phyloP scores from a whole-genome alignment of 2,329 filamentous ascomycete species.

The Verticillium klebahnii region DNA sequence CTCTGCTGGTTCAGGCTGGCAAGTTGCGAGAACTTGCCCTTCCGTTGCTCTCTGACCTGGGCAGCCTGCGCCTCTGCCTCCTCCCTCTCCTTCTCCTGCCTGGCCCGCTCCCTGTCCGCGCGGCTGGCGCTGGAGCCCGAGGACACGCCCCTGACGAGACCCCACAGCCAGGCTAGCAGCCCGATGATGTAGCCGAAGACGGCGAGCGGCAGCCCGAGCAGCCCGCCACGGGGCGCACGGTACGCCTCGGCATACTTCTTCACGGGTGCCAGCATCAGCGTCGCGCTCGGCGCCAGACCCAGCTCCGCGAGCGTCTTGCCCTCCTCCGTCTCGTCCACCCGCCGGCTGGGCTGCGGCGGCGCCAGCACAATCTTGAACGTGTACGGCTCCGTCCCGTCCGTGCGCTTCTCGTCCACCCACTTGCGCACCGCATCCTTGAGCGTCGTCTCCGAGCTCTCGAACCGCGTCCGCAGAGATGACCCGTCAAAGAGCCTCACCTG shows the following conservation, averaged over 20 bases:
- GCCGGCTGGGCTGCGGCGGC: conserved; percentile 64
- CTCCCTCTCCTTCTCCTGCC: neutral
- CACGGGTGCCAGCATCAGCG: conserved; percentile 74
- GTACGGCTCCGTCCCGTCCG: conserved; percentile 60
- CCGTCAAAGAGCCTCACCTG: conserved; percentile 84
- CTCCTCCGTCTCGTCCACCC: conserved; percentile 73
- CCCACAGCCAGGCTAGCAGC: conserved; percentile 29
- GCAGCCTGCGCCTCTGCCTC: conserved; percentile 15
- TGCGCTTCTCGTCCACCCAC: conserved; percentile 70
- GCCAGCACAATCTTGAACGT: conserved; percentile 80
- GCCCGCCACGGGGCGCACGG: conserved; percentile 15
- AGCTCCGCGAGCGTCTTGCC: conserved; percentile 61
- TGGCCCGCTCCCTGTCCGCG: neutral
- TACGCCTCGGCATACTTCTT: conserved; percentile 41
- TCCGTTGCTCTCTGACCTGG: conserved; percentile 17
- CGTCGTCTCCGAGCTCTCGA: conserved; percentile 54
- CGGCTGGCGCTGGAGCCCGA: conserved; percentile 15
- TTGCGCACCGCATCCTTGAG: conserved; percentile 63
- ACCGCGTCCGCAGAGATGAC: conserved; percentile 68
- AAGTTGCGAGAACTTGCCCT: conserved; percentile 28
- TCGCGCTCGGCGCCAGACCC: conserved; percentile 73
- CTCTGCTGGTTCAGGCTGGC: conserved; percentile 48
- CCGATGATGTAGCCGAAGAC: conserved; percentile 24
- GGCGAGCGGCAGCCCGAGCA: conserved; percentile 6
- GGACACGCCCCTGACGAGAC: conserved; percentile 22